A percentile compares a stretch with the other conserved stretches of the same genome.
These are phyloP conservation scores for Fennellomyces sp. DNA, from an alignment of 371 early-diverging fungal genomes.

Conservation along the genomic window DNA sequence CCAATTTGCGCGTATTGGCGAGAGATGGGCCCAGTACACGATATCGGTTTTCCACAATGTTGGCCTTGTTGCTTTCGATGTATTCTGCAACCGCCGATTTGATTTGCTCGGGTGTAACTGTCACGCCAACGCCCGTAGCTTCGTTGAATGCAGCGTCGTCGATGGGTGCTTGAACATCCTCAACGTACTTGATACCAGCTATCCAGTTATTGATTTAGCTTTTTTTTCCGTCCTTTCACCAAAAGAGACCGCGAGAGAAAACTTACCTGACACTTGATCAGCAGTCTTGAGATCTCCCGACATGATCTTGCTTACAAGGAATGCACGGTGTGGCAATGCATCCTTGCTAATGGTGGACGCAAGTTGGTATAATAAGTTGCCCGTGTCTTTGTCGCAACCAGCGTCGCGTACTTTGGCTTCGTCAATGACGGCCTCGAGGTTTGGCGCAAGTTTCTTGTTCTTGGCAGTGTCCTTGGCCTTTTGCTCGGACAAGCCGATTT, in stretches of 20 bases:
- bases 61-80: slow-evolving; percentile 70
- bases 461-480: slow-evolving; percentile 94
- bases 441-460: slow-evolving; percentile 91
- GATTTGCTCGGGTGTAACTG: slow-evolving; percentile 76
- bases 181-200: slow-evolving; percentile 92
- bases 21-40: slow-evolving; percentile 76
- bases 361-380: slow-evolving; percentile 83
- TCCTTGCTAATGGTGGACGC: slow-evolving; percentile 86
- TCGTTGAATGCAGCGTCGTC: slow-evolving; percentile 74
- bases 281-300: slow-evolving; percentile 69
- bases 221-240: too few species aligned
- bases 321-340: slow-evolving; percentile 73
- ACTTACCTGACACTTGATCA: slow-evolving; percentile 89
- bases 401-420: slow-evolving; percentile 67
- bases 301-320: slow-evolving; percentile 77
- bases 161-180: slow-evolving; percentile 56
- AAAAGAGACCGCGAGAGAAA: too few species aligned
- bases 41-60: slow-evolving; percentile 84
- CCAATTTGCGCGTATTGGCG: slow-evolving; percentile 68
- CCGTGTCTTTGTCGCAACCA: slow-evolving; percentile 69
- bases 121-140: slow-evolving; percentile 90
- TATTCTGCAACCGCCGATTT: slow-evolving; percentile 53
- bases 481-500: slow-evolving; percentile 86
- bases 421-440: slow-evolving; percentile 65
- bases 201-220: too few species aligned